Percentiles rank a stretch among this genome's conserved stretches.
Conservation (phyloP, 192 early-diverging fungal genomes). For the Backusella luteola region DNA sequence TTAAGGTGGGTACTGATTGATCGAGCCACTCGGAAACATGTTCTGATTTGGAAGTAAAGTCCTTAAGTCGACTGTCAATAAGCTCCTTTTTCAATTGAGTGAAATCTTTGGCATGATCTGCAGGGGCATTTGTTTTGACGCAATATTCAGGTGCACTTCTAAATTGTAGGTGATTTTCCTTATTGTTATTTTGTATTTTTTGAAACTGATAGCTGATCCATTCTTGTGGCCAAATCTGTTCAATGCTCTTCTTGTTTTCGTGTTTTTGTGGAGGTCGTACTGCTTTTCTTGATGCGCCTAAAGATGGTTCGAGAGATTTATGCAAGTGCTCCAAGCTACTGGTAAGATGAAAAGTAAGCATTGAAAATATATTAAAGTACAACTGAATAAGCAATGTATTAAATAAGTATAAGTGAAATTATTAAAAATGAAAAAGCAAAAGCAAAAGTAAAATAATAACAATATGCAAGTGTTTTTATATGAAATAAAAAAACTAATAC, state of each 20-base stretch:
- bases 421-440: not conserved
- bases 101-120: not conserved
- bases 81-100: not conserved
- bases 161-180: not conserved
- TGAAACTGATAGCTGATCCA: constrained; percentile 2
- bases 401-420: not conserved
- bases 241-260: not conserved
- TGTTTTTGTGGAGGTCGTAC: not conserved
- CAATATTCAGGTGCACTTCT: constrained; percentile 1
- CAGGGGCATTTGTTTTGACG: not conserved
- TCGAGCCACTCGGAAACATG: not conserved
- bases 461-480: not conserved
- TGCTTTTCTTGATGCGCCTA: not conserved
- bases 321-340: not conserved
- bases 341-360: not conserved
- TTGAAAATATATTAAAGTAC: not conserved
- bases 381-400: not conserved
- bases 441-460: not conserved
- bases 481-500: not conserved
- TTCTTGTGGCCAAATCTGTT: not conserved
- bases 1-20: not conserved
- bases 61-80: constrained; percentile 3
- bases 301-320: not conserved
- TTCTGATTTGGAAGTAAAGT: not conserved
- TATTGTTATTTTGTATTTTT: not conserved